A percentile compares a stretch with the other conserved stretches of the same genome.
Conservation (phyloP, 257 asterid species). For the Ilex asprella region DNA sequence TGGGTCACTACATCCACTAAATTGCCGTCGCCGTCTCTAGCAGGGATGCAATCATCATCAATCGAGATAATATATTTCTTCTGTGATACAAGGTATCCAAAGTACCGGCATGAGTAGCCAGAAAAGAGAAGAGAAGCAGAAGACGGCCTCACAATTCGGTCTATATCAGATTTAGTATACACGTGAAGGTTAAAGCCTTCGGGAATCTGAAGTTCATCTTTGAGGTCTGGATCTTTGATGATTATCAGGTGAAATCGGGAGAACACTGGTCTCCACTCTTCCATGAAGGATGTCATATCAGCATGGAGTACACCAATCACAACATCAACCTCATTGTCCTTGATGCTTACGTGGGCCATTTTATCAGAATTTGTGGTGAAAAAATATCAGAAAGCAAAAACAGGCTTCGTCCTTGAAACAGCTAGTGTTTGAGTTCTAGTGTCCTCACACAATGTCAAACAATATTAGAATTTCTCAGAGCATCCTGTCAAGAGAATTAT, state of each 20-base stretch:
- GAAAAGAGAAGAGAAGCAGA: constrained; percentile 42
- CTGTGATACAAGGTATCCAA: constrained; percentile 75
- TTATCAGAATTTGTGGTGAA: constrained; percentile 10
- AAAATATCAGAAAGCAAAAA: neutral
- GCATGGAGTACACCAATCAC: constrained; percentile 63
- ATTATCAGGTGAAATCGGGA: constrained; percentile 78
- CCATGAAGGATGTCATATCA: constrained; percentile 77
- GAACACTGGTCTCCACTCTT: constrained; percentile 71
- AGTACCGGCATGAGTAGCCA: constrained; percentile 85
- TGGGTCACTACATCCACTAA: constrained; percentile 47
- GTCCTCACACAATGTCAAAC: constrained; percentile 13
- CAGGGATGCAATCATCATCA: constrained; percentile 84
- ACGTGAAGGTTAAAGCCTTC: constrained; percentile 53
- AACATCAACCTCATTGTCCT: constrained; percentile 53
- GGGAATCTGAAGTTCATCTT: constrained; percentile 62
- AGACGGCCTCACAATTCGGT: constrained; percentile 48
- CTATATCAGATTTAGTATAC: constrained; percentile 60
- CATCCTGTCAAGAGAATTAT: constrained; percentile 46
- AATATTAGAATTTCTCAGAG: constrained; percentile 57
- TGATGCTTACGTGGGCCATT: constrained; percentile 45
- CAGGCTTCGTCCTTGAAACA: constrained; percentile 2
- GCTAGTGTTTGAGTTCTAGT: neutral
- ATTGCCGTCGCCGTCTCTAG: constrained; percentile 47
- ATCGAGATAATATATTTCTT: constrained; percentile 65
- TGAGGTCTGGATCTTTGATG: constrained; percentile 74